phyloP scores from a whole-genome alignment of 2,329 filamentous ascomycete genomes.

The Fusarium illudens region DNA sequence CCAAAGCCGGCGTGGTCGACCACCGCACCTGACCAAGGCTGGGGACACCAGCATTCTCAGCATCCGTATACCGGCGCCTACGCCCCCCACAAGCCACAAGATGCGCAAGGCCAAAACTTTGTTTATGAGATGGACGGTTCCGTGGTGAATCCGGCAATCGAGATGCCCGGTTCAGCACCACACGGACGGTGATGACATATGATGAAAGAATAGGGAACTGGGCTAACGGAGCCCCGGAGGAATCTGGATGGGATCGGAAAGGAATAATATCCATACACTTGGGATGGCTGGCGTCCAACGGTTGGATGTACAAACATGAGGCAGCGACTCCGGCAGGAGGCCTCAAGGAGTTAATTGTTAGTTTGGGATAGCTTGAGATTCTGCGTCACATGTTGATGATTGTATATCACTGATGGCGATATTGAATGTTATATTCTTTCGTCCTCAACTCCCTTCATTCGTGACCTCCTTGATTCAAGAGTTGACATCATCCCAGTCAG shows the following conservation, averaged over 20 bases:
- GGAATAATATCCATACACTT: constrained; percentile 4
- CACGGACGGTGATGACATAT: not conserved
- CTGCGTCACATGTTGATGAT: not conserved
- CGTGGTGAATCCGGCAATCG: constrained; percentile 5
- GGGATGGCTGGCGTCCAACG: not conserved
- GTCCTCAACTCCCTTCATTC: too few species aligned
- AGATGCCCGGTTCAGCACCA: constrained; percentile 25
- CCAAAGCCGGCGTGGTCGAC: constrained; percentile 29
- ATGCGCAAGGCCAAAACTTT: not conserved
- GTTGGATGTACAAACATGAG: constrained; percentile 9
- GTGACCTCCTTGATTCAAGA: not conserved
- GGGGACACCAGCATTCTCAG: constrained; percentile 11
- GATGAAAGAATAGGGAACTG: not conserved
- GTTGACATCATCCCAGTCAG: not conserved
- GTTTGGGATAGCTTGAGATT: not conserved
- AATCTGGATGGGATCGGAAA: not conserved
- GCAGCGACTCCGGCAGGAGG: not conserved
- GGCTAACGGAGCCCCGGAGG: not conserved
- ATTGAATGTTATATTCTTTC: constrained; percentile 14
- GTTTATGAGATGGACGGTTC: constrained; percentile 41
- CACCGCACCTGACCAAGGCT: constrained; percentile 1
- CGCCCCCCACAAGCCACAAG: constrained; percentile 13
- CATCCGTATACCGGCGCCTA: constrained; percentile 9
- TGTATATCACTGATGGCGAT: not conserved
- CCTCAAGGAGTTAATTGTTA: constrained; percentile 23